phyloP scores from a whole-genome alignment of 441 rosid species.

The Erysimum pusillum region DNA sequence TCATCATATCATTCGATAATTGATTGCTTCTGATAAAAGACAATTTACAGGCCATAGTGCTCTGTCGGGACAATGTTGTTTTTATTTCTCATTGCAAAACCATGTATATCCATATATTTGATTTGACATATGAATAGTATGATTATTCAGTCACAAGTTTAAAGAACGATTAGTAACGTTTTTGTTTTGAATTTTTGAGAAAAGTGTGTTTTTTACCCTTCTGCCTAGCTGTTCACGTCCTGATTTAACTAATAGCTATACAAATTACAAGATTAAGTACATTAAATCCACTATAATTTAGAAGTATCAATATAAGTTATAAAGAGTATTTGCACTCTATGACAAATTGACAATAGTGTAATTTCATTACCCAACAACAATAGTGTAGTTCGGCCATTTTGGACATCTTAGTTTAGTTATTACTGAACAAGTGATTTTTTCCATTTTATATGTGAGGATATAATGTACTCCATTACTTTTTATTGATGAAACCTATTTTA shows the following conservation, averaged over 20 bases:
- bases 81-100: not conserved
- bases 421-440: too few relatives aligned
- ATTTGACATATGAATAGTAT: conserved; percentile 25
- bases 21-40: conserved; percentile 35
- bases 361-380: too few relatives aligned
- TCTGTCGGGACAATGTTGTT: conserved; percentile 38
- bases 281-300: not conserved
- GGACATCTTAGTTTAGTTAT: too few relatives aligned
- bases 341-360: too few relatives aligned
- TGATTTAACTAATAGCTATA: not conserved
- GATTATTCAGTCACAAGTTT: conserved; percentile 1
- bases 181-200: not conserved
- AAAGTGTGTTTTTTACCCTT: not conserved
- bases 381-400: too few relatives aligned
- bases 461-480: too few relatives aligned
- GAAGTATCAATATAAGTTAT: not conserved
- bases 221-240: not conserved
- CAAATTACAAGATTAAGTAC: not conserved
- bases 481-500: too few relatives aligned
- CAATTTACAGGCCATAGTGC: conserved; percentile 37
- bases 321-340: too few relatives aligned
- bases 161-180: not conserved
- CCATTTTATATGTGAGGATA: too few relatives aligned
- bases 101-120: conserved; percentile 16
- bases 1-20: conserved; percentile 33